Base-by-base conservation (phyloP, 352 stramenopile genomes). In the Phytopythium oedochilum region DNA sequence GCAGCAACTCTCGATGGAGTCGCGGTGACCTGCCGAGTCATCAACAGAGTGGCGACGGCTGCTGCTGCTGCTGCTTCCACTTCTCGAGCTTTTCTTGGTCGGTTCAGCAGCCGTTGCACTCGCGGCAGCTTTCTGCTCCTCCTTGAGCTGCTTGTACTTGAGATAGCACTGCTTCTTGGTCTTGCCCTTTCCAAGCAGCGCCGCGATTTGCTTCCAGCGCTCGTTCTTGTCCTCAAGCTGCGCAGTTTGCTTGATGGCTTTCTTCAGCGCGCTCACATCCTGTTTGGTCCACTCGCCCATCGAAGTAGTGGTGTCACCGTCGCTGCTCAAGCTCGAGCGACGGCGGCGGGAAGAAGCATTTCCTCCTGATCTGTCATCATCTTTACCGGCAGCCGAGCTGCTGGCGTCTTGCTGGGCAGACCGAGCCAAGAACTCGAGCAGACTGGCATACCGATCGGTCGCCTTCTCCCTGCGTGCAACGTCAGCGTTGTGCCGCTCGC, bases 91-190 rank as follows among this genome's bases (percentile, higher is more conserved):
- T 23, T 67, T 75, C 28, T 70, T 48, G 22, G 14, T 14, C 26
- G 23, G 14, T 10, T 48, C 47, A 7, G 31, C 20, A 71, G 3
- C 29, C 46, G 25, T 55, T 23, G 23, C 42, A n/a, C n/a, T 45
- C 20, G 50, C 39, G 23, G 66, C 52, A 14, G 64, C 60, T 29
- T 68, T 78, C 35, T 80, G 84, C 47, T 86, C 74, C 28, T 85
- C 67, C 52, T 88, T 89, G 28, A 93, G 66, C 36, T 88, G 69
- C 61, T 93, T 93, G 68, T 93, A 93, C 63, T 93, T 92, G 29
- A 89, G 20, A 55, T 92, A 91, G 64, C 83, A 93, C 39, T 89
- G 68, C 58, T 89, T 89, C 47, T 92, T 92, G n/a, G 64, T 72
- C 53, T 85, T 88, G 1, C 63, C 62, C 40, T 74, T 78, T 14